These are phyloP conservation scores for Colletotrichum coccodes DNA, from an alignment of 2,329 filamentous ascomycete genomes.

Conservation along the genomic window DNA sequence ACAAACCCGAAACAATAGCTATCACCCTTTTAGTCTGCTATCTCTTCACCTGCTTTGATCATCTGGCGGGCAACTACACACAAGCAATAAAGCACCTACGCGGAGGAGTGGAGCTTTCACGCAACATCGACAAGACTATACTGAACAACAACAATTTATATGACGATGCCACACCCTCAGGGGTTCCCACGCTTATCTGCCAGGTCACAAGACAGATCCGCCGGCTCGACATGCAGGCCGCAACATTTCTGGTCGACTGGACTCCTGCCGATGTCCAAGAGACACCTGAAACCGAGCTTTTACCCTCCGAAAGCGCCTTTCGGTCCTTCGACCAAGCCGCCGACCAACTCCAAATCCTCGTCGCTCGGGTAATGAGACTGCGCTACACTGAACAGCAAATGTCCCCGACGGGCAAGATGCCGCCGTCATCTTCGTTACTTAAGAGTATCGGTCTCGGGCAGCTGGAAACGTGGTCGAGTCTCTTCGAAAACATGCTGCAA, in stretches of 20 bases:
- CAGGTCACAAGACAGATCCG: constrained; percentile 46
- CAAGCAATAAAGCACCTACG: constrained; percentile 48
- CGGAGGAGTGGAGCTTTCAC: constrained; percentile 44
- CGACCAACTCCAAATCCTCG: neutral
- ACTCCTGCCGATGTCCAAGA: constrained; percentile 42
- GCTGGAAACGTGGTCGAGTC: constrained; percentile 39
- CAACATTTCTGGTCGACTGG: constrained; percentile 46
- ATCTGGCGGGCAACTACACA: constrained; percentile 45
- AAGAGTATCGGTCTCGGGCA: constrained; percentile 33
- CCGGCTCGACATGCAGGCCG: constrained; percentile 49
- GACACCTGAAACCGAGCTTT: neutral
- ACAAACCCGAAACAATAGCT: constrained; percentile 39
- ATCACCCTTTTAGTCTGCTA: constrained; percentile 50
- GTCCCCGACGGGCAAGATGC: neutral
- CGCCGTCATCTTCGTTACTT: neutral
- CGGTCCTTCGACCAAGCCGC: neutral
- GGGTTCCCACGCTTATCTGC: constrained; percentile 34
- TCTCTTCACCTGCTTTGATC: constrained; percentile 50
- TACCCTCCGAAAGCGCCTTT: neutral
- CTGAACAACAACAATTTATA: constrained; percentile 15
- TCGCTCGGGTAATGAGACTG: neutral
- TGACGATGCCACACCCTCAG: neutral
- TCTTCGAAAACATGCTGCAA: constrained; percentile 40
- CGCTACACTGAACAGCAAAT: neutral
- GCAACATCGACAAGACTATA: constrained; percentile 34